phyloP scores from a whole-genome alignment of 2,329 filamentous ascomycete species.

The Fusarium mangiferae region DNA sequence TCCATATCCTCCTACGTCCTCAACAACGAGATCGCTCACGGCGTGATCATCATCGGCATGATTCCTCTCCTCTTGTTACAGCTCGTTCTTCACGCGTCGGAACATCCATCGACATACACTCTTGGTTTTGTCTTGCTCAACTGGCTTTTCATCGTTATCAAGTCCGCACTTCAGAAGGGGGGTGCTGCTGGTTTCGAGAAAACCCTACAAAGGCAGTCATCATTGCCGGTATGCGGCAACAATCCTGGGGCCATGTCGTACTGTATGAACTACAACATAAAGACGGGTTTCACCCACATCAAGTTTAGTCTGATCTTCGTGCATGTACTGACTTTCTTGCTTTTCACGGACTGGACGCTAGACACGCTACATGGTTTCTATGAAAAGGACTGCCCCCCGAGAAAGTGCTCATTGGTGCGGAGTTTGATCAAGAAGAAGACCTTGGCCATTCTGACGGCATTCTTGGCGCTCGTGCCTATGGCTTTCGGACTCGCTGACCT shows the following conservation, averaged over 20 bases:
- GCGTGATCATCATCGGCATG: background rate
- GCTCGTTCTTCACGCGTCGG: background rate
- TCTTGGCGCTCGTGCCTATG: background rate
- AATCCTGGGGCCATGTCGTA: background rate
- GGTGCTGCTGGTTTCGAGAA: background rate
- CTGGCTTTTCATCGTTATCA: background rate
- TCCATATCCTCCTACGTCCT: background rate
- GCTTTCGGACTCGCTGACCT: background rate
- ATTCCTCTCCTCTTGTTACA: background rate
- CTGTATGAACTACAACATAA: background rate
- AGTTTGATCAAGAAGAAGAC: background rate
- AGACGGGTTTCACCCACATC: background rate
- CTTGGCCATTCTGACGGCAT: background rate
- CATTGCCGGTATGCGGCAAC: fast-evolving
- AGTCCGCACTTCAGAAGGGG: background rate
- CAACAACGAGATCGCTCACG: background rate
- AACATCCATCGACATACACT: background rate
- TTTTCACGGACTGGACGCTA: background rate
- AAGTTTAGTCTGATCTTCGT: background rate
- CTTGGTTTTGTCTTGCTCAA: background rate
- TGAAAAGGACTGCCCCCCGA: background rate
- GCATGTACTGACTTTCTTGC: background rate
- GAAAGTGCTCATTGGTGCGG: fast-evolving
- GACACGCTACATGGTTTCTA: background rate
- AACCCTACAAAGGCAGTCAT: background rate